Conservation (phyloP, 441 rosid genomes). For the Jatropha multifida region DNA sequence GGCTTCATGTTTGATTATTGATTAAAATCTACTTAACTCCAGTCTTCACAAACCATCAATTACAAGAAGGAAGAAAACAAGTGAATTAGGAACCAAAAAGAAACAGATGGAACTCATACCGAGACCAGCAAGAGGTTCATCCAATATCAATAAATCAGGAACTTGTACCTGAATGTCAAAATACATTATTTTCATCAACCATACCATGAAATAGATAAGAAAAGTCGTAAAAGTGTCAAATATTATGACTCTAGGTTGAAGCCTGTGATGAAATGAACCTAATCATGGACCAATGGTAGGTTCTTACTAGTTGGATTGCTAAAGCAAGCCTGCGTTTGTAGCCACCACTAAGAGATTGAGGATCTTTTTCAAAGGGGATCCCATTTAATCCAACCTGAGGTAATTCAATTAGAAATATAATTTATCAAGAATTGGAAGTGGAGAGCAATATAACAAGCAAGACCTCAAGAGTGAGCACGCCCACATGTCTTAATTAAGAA, state of each 20-base stretch:
- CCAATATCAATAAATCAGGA: constrained; percentile 83
- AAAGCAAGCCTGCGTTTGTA: constrained; percentile 92
- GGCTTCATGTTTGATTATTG: neutral
- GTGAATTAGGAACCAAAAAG: constrained; percentile 12
- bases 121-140: constrained; percentile 98
- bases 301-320: constrained; percentile 83
- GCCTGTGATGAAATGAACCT: neutral
- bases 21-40: neutral
- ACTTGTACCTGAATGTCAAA: constrained; percentile 64
- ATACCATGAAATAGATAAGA: constrained; percentile 10
- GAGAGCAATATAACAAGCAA: constrained; percentile 4
- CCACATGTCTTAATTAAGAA: neutral
- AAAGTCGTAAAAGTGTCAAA: neutral
- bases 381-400: constrained; percentile 80
- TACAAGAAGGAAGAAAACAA: neutral
- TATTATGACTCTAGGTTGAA: neutral
- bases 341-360: constrained; percentile 90
- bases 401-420: constrained; percentile 12
- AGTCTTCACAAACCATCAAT: neutral
- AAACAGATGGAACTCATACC: constrained; percentile 50
- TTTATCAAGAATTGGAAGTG: constrained; percentile 6
- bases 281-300: constrained; percentile 5
- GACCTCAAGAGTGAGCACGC: constrained; percentile 4
- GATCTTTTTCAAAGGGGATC: constrained; percentile 79
- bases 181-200: constrained; percentile 17